Percentiles rank a stretch among this genome's conserved stretches.
These are phyloP conservation scores for Boeremia exigua DNA, from an alignment of 2,329 filamentous ascomycete genomes.

Conservation along the genomic window DNA sequence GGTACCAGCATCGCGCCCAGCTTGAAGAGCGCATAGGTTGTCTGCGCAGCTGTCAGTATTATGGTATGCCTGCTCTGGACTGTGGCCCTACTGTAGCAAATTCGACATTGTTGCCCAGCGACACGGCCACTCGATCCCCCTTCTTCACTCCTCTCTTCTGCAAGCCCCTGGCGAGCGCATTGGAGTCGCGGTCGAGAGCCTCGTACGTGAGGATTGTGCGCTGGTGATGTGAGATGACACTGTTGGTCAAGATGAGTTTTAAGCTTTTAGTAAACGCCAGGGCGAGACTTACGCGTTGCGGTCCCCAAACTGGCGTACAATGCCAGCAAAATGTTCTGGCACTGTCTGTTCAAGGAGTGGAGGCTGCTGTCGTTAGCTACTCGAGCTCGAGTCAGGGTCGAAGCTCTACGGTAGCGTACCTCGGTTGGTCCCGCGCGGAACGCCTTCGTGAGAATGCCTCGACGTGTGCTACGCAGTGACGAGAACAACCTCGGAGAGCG, in stretches of 20 bases:
- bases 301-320: constrained; percentile 71
- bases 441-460: constrained; percentile 42
- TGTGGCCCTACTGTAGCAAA: constrained; percentile 70
- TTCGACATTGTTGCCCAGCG: constrained; percentile 83
- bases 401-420: constrained; percentile 26
- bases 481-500: constrained; percentile 21
- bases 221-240: constrained; percentile 67
- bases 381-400: not conserved
- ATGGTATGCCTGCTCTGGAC: not conserved
- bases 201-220: constrained; percentile 73
- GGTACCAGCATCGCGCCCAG: constrained; percentile 94
- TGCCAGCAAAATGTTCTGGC: constrained; percentile 71
- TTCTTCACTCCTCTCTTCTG: constrained; percentile 74
- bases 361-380: constrained; percentile 57
- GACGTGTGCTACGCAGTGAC: constrained; percentile 17
- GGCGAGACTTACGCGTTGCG: constrained; percentile 58
- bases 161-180: constrained; percentile 75
- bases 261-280: too few species aligned
- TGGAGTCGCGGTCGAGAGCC: constrained; percentile 76
- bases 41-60: constrained; percentile 42
- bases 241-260: constrained; percentile 27
- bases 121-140: constrained; percentile 84
- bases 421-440: constrained; percentile 42
- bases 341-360: constrained; percentile 72
- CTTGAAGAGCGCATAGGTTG: constrained; percentile 89